These are phyloP conservation scores for Hansenula lynferdii DNA, from an alignment of 1,139 yeast genomes.

Conservation along the genomic window DNA sequence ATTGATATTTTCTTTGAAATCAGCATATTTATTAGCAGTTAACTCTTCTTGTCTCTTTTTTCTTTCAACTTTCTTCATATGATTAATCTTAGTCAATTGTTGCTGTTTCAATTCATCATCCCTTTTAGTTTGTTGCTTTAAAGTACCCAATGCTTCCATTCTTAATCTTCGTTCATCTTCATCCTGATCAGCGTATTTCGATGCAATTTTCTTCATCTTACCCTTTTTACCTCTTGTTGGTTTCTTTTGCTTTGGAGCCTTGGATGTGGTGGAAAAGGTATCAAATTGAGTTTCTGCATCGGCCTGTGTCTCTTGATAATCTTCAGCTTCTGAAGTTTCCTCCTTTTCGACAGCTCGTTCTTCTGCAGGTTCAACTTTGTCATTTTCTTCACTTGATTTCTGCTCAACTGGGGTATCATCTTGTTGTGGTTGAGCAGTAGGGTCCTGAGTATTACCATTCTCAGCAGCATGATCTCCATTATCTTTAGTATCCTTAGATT, in stretches of 20 bases:
- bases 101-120: constrained; percentile 31
- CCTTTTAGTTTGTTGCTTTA: constrained; percentile 41
- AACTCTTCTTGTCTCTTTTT: constrained; percentile 46
- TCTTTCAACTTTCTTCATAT: constrained; percentile 29
- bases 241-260: constrained; percentile 21
- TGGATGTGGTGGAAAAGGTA: constrained; percentile 9
- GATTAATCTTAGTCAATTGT: constrained; percentile 28
- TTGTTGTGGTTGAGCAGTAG: neutral
- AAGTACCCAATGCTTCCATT: constrained; percentile 80
- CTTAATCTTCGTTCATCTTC: constrained; percentile 76
- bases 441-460: no score
- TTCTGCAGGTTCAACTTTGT: constrained; percentile 3
- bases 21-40: constrained; percentile 44
- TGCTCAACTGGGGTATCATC: no score
- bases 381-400: constrained; percentile 7
- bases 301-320: constrained; percentile 5
- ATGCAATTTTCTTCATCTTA: constrained; percentile 75
- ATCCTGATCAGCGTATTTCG: constrained; percentile 86
- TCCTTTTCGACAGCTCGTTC: neutral
- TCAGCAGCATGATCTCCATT: no score
- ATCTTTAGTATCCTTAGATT: constrained; percentile 12
- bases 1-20: constrained; percentile 26
- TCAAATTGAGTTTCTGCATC: constrained; percentile 9
- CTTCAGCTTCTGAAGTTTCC: constrained; percentile 2
- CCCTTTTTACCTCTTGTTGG: constrained; percentile 79